Evolutionary conservation across 2,329 filamentous ascomycete species (phyloP), one percentile per base, ranked within the genome.

Genomic region (Ambrosiella cleistominuta): DNA sequence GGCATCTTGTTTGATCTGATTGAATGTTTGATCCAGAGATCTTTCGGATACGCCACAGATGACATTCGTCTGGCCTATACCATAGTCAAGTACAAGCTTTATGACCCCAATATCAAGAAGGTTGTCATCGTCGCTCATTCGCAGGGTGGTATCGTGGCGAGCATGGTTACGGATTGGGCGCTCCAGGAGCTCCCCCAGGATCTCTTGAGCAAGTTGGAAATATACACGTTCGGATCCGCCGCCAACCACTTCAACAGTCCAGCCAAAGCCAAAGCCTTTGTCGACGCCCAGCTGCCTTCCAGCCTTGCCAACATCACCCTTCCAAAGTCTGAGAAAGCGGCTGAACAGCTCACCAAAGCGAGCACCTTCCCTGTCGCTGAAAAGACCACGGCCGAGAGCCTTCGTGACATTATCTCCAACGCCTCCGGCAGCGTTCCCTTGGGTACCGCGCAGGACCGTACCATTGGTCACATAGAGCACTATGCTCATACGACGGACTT

Each of bases 231-330:
- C 66, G 86, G 85, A 36, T 85, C 80, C 59, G 86, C 85, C 0
- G 83, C 86, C 0, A 88, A 88, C 64, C 85, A 90, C 67, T 90
- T 88, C 72, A 89, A 89, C 68, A 88, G 88, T 62, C 86, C 86
- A 0, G 49, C 54, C n/a, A 53, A 54, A 13, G 54, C 54, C 44
- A 57, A 42, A 7, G 37, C 57, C 17, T 47, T 42, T 8, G 15
- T 51, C 27, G 51, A 54, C n/a, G 56, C 56, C 44, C 45, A 55
- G 13, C 42, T 38, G 7, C 45, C 45, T 7, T 59, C 36, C 19
- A 35, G 44, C 13, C 7, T 54, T 17, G 38, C 58, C 13, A 51
- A 49, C 56, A 17, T 36, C n/a, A 15, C 37, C 6, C 11, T 19
- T 19, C 19, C 47, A 35, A 36, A n/a, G 9, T 27, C 38, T 15